Percentiles rank a stretch among this genome's conserved stretches.
Evolutionary conservation across 2,329 filamentous ascomycete genomes (phyloP).

Genomic region (Thelonectria rubi): DNA sequence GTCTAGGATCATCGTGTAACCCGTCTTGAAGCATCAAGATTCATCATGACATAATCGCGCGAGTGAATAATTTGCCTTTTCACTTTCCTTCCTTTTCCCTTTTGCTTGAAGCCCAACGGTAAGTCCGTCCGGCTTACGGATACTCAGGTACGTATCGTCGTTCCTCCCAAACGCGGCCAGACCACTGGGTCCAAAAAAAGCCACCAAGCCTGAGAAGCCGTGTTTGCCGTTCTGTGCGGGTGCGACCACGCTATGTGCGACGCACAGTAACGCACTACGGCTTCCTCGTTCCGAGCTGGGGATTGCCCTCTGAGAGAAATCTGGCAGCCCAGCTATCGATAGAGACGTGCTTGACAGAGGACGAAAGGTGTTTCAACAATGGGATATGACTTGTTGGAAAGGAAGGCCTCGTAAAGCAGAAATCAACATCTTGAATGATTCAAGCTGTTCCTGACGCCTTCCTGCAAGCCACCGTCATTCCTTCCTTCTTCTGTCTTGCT

Average conservation of each 20-base stretch:
- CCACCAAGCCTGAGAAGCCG: conserved; percentile 35
- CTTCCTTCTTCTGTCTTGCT: conserved; percentile 10
- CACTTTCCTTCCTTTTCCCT: too few species aligned
- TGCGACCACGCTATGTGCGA: conserved; percentile 25
- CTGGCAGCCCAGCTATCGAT: too few species aligned
- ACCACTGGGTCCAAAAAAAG: conserved; percentile 9
- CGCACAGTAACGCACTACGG: conserved; percentile 35
- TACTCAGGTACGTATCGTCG: too few species aligned
- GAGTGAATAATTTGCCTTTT: too few species aligned
- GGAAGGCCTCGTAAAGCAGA: not conserved
- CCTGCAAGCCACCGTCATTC: conserved; percentile 17
- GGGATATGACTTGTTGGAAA: too few species aligned
- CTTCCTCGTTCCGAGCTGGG: conserved; percentile 39
- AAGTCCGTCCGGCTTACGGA: not conserved
- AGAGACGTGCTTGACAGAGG: too few species aligned
- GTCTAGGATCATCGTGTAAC: too few species aligned
- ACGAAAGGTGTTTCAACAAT: too few species aligned
- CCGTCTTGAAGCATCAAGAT: not conserved
- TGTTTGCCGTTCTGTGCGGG: conserved; percentile 37
- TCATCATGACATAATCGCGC: not conserved
- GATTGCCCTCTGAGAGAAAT: conserved; percentile 33
- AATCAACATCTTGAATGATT: not conserved
- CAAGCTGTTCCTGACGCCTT: not conserved
- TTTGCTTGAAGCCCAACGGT: not conserved
- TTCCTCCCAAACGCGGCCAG: not conserved